A percentile compares a stretch with the other conserved stretches of the same genome.
These are phyloP conservation scores for Backusella tarrabulga DNA, from an alignment of 192 early-diverging fungal species.

Conservation along the genomic window DNA sequence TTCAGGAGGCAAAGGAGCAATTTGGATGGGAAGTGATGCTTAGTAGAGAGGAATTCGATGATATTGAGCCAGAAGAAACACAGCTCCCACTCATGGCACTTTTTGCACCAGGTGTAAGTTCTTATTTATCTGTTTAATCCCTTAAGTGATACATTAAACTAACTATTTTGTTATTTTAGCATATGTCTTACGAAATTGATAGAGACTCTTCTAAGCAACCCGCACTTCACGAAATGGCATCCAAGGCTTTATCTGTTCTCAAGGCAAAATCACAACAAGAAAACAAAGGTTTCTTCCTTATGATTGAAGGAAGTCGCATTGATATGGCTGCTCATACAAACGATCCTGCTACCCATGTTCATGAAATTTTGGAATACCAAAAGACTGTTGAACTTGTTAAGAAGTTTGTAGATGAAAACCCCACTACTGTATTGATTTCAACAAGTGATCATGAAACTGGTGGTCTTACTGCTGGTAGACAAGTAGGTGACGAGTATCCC, in stretches of 20 bases:
- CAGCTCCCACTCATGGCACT: conserved; percentile 45
- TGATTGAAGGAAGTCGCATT: conserved; percentile 64
- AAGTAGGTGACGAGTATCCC: conserved; percentile 33
- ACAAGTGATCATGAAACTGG: conserved; percentile 68
- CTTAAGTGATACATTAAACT: neutral
- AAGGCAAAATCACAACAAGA: conserved; percentile 12
- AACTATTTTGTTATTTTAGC: conserved; percentile 23
- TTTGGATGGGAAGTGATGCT: conserved; percentile 21
- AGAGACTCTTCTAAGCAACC: conserved; percentile 40
- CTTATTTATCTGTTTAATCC: neutral
- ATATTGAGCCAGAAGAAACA: conserved; percentile 1
- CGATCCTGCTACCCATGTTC: conserved; percentile 57
- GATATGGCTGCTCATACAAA: conserved; percentile 59
- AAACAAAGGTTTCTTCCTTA: conserved; percentile 50
- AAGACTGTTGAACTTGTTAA: conserved; percentile 45
- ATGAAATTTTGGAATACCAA: conserved; percentile 60
- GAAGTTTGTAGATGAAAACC: conserved; percentile 42
- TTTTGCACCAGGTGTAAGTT: conserved; percentile 36
- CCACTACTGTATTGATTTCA: conserved; percentile 51
- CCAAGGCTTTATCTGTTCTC: conserved; percentile 39
- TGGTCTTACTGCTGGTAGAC: conserved; percentile 48
- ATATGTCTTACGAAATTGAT: conserved; percentile 55
- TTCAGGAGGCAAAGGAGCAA: conserved; percentile 22
- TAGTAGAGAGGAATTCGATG: conserved; percentile 20
- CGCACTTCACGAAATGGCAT: conserved; percentile 52